Conservation (phyloP, 2,329 filamentous ascomycete genomes). For the Beauveria medogensis region DNA sequence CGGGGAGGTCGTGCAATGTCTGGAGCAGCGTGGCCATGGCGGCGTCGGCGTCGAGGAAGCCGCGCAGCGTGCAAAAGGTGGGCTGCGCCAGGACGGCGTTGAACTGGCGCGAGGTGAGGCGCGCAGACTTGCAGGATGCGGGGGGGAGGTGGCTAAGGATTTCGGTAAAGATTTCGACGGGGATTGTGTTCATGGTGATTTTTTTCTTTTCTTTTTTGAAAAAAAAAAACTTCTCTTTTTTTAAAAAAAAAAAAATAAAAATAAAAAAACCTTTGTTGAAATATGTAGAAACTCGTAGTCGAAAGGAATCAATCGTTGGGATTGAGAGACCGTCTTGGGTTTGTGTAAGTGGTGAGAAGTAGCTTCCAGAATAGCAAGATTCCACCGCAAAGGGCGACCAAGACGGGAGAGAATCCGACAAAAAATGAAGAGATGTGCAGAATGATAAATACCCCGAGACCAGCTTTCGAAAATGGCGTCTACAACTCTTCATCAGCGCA, state of each 20-base stretch:
- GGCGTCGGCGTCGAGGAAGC: conserved; percentile 22
- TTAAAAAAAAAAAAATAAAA: too few species aligned
- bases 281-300: too few species aligned
- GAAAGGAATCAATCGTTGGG: too few species aligned
- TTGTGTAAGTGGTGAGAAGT: too few species aligned
- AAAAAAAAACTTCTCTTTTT: neutral
- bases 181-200: conserved; percentile 22
- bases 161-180: conserved; percentile 22
- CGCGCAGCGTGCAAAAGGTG: conserved; percentile 21
- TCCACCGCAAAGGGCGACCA: too few species aligned
- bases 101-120: conserved; percentile 26
- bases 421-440: neutral
- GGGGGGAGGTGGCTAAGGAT: conserved; percentile 21
- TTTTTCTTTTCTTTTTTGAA: neutral
- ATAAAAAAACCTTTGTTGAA: too few species aligned
- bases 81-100: conserved; percentile 22
- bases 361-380: too few species aligned
- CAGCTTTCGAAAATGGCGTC: too few species aligned
- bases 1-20: conserved; percentile 17
- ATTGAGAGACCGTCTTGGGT: too few species aligned
- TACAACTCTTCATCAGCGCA: neutral
- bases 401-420: too few species aligned
- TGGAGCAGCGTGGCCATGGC: conserved; percentile 18
- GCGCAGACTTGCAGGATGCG: conserved; percentile 18
- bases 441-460: neutral